Evolutionary conservation across 2,329 filamentous ascomycete genomes (phyloP).

Genomic region (Phialemoniopsis sp.): DNA sequence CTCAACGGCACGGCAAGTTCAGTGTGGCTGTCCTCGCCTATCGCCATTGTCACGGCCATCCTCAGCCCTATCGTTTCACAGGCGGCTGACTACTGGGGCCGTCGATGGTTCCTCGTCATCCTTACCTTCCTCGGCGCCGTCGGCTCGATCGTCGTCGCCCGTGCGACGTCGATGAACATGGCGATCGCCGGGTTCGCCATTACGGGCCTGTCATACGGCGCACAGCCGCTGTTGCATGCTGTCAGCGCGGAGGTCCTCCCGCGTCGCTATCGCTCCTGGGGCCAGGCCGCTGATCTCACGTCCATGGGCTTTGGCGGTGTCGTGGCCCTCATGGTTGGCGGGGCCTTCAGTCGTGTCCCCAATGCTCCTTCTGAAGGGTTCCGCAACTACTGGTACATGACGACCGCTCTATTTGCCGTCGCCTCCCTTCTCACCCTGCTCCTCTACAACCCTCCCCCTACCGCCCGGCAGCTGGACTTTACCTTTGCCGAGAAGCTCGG

Average conservation of each 20-base stretch:
- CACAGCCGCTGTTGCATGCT: constrained; percentile 31
- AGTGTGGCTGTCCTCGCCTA: constrained; percentile 27
- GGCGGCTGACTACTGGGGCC: constrained; percentile 36
- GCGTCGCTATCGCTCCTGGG: constrained; percentile 26
- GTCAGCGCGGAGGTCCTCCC: constrained; percentile 34
- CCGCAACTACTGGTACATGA: constrained; percentile 28
- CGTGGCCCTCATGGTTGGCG: constrained; percentile 26
- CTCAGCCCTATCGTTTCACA: constrained; percentile 29
- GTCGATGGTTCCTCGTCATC: constrained; percentile 32
- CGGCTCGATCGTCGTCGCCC: constrained; percentile 28
- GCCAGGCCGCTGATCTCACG: constrained; percentile 25
- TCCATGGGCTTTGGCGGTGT: constrained; percentile 23
- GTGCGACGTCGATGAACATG: constrained; percentile 26
- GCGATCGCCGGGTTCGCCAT: constrained; percentile 30
- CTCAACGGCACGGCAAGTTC: constrained; percentile 9
- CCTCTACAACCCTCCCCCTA: constrained; percentile 26
- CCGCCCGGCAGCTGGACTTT: constrained; percentile 17
- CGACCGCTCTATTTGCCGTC: constrained; percentile 19
- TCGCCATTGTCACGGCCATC: constrained; percentile 30
- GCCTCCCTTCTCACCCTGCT: constrained; percentile 19
- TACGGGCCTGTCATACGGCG: constrained; percentile 26
- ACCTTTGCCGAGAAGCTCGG: constrained; percentile 23
- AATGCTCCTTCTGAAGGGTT: constrained; percentile 15
- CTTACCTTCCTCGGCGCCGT: constrained; percentile 24
- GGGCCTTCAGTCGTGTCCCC: constrained; percentile 20